A percentile compares a stretch with the other conserved stretches of the same genome.
Evolutionary conservation across 2,329 filamentous ascomycete genomes (phyloP).

Genomic region (Diaporthe capsici): DNA sequence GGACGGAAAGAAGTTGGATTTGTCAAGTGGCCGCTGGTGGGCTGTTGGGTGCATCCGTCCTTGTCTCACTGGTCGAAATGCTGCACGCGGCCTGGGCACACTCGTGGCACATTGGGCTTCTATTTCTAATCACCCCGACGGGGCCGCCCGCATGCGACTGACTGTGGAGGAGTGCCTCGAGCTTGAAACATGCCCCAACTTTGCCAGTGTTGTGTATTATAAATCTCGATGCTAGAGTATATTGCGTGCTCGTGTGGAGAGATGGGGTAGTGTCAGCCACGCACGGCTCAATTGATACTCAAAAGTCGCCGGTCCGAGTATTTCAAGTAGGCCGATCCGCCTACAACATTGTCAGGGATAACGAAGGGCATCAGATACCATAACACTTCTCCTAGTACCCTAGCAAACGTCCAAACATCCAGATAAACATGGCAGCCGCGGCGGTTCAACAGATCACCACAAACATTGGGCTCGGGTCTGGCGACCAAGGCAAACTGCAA

Average conservation of each 20-base stretch:
- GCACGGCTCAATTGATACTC: not conserved
- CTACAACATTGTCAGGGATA: not conserved
- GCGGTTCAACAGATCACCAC: conserved; percentile 11
- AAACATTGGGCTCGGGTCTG: conserved; percentile 1
- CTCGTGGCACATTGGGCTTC: not conserved
- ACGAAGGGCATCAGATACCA: not conserved
- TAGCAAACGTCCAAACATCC: not conserved
- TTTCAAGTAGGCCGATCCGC: conserved; percentile 14
- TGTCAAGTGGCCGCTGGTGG: not conserved
- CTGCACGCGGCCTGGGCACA: not conserved
- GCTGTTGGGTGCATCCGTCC: not conserved
- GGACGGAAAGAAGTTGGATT: not conserved
- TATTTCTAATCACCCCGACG: conserved; percentile 28
- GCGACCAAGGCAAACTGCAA: not conserved
- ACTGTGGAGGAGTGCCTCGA: not conserved
- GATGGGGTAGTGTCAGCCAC: conserved; percentile 18
- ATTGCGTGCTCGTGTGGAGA: conserved; percentile 29
- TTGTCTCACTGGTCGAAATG: not conserved
- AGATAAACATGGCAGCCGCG: conserved; percentile 3
- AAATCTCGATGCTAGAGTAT: not conserved
- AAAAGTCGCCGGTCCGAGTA: conserved; percentile 12
- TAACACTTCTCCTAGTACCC: not conserved
- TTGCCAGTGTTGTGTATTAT: not conserved
- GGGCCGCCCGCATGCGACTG: not conserved
- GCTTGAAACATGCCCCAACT: not conserved